A percentile compares a stretch with the other conserved stretches of the same genome.
Conservation (phyloP, 768 basidiomycete genomes). For the Phylloporus arenicola region DNA sequence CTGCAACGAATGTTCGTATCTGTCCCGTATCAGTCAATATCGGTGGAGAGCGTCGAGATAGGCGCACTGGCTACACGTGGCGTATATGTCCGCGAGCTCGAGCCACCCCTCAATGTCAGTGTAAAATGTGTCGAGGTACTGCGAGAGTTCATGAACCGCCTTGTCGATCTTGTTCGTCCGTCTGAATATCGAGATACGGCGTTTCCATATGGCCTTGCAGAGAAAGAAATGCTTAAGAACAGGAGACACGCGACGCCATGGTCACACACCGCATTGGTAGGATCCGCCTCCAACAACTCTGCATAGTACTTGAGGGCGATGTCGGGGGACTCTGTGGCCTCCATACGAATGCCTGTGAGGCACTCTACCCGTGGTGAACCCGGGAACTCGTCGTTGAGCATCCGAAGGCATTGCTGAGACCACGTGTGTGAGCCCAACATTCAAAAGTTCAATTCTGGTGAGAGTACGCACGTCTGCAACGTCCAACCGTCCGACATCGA, state of each 20-base stretch:
- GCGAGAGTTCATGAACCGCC: slow-evolving; percentile 65
- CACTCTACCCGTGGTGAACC: slow-evolving; percentile 75
- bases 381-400: slow-evolving; percentile 63
- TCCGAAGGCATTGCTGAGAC: slow-evolving; percentile 38
- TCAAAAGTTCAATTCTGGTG: neutral
- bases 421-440: slow-evolving; percentile 3
- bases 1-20: slow-evolving; percentile 69
- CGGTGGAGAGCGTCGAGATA: neutral
- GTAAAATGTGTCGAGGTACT: slow-evolving; percentile 82
- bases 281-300: slow-evolving; percentile 52
- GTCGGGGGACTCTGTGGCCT: slow-evolving; percentile 55
- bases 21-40: slow-evolving; percentile 25
- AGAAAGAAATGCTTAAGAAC: neutral
- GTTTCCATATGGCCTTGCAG: slow-evolving; percentile 63
- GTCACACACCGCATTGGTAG: slow-evolving; percentile 62
- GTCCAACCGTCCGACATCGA: slow-evolving; percentile 68
- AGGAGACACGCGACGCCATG: neutral
- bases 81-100: slow-evolving; percentile 78
- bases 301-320: slow-evolving; percentile 62
- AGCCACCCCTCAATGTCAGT: slow-evolving; percentile 85
- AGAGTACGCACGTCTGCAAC: slow-evolving; percentile 64
- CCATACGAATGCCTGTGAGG: slow-evolving; percentile 74
- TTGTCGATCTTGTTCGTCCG: slow-evolving; percentile 56
- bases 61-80: slow-evolving; percentile 66
- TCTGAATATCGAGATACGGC: slow-evolving; percentile 70